Conservation (phyloP, 306 rosid genomes). For the Chamaecrista fasciculata region DNA sequence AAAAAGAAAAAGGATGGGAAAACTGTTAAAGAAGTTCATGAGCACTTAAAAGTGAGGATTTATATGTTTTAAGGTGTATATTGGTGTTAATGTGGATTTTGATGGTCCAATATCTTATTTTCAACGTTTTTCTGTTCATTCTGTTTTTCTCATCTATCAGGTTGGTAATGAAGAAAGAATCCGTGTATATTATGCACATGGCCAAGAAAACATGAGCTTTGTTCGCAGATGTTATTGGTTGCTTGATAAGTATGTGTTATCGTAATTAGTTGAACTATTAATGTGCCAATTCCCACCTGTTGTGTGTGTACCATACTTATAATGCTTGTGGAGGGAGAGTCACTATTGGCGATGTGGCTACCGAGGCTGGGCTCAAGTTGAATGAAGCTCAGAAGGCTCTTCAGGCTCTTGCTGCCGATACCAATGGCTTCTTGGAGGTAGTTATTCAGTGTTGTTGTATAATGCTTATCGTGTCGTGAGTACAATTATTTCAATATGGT, state of each 20-base stretch:
- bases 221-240: slow-evolving; percentile 98
- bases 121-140: slow-evolving; percentile 24
- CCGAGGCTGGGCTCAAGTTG: slow-evolving; percentile 80
- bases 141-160: slow-evolving; percentile 40
- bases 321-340: slow-evolving; percentile 81
- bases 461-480: slow-evolving; percentile 25
- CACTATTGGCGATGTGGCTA: slow-evolving; percentile 84
- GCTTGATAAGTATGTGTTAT: slow-evolving; percentile 83
- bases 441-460: too few species aligned
- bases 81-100: slow-evolving; percentile 7
- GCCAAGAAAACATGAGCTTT: slow-evolving; percentile 69
- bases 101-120: slow-evolving; percentile 9
- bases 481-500: slow-evolving; percentile 57
- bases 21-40: slow-evolving; percentile 98
- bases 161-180: slow-evolving; percentile 97
- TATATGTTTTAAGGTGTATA: slow-evolving; percentile 22
- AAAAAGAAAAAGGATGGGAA: slow-evolving; percentile 97
- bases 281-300: slow-evolving; percentile 15
- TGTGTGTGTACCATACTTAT: slow-evolving; percentile 22
- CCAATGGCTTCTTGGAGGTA: slow-evolving; percentile 93
- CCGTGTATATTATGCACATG: slow-evolving; percentile 96
- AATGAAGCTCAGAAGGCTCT: slow-evolving; percentile 85
- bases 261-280: slow-evolving; percentile 25
- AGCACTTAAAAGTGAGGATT: slow-evolving; percentile 88
- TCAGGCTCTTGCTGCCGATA: slow-evolving; percentile 88